phyloP scores from a whole-genome alignment of 305 asterid genomes.

The Plantago coronopus region DNA sequence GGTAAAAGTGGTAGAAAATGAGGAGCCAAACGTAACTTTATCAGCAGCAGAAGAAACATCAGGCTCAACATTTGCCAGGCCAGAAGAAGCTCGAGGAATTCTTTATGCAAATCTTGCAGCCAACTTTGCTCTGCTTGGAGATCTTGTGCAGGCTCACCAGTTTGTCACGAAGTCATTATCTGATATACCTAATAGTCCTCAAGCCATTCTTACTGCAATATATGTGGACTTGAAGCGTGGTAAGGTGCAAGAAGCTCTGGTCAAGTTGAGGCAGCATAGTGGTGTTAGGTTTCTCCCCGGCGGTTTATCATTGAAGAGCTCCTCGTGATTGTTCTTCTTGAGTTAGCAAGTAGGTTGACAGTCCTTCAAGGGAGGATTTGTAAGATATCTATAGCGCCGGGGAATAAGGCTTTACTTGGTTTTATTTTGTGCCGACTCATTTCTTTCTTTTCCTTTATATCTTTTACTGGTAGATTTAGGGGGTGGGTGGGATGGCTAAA shows the following conservation, averaged over 20 bases:
- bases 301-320: conserved; percentile 26
- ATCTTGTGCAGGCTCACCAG: conserved; percentile 53
- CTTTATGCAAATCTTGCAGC: conserved; percentile 65
- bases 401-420: conserved; percentile 37
- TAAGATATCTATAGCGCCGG: conserved; percentile 74
- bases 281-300: conserved; percentile 43
- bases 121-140: conserved; percentile 58
- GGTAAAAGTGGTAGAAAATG: conserved; percentile 53
- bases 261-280: conserved; percentile 55
- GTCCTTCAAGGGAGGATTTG: conserved; percentile 62
- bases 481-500: conserved; percentile 35
- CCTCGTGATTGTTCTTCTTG: conserved; percentile 37
- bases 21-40: conserved; percentile 42
- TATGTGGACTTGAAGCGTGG: conserved; percentile 76
- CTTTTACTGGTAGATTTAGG: conserved; percentile 34
- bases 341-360: conserved; percentile 60
- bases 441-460: not conserved
- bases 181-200: conserved; percentile 44
- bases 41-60: conserved; percentile 36
- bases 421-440: conserved; percentile 16
- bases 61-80: conserved; percentile 44
- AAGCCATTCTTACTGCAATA: conserved; percentile 59
- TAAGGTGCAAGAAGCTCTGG: conserved; percentile 55
- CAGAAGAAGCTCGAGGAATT: conserved; percentile 79
- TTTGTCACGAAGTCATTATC: conserved; percentile 49